Conservation (phyloP, 2,329 filamentous ascomycete species). For the Diaporthe eres region DNA sequence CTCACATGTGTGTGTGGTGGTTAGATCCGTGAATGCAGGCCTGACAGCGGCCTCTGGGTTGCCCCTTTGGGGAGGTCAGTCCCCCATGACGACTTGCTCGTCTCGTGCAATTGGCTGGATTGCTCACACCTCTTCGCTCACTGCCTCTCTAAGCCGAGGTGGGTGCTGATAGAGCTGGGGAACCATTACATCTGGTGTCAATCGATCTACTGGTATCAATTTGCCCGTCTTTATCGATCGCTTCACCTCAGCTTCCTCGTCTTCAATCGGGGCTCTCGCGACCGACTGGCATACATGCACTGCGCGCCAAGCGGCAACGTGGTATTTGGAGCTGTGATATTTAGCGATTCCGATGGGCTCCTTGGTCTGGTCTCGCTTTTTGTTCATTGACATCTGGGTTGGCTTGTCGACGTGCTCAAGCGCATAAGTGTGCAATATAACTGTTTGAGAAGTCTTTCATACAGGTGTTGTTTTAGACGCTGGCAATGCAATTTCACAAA, state of each 20-base stretch:
- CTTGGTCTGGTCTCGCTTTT: conserved; percentile 9
- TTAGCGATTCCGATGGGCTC: conserved; percentile 4
- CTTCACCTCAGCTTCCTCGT: not conserved
- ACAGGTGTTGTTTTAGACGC: conserved; percentile 25
- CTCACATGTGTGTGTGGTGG: conserved; percentile 8
- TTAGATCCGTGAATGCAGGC: conserved; percentile 40
- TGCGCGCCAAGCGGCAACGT: conserved; percentile 33
- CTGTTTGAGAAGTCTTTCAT: conserved; percentile 36
- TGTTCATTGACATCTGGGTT: not conserved
- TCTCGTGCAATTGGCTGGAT: conserved; percentile 36
- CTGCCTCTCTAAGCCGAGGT: conserved; percentile 40
- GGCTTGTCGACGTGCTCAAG: conserved; percentile 21
- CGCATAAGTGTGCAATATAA: conserved; percentile 37
- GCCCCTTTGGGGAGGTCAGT: conserved; percentile 41
- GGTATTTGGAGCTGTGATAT: conserved; percentile 6
- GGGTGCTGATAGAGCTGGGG: conserved; percentile 36
- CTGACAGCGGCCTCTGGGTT: conserved; percentile 37
- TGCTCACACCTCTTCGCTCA: conserved; percentile 26
- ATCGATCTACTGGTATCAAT: conserved; percentile 10
- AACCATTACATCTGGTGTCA: conserved; percentile 10
- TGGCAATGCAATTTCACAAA: conserved; percentile 28
- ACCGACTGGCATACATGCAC: not conserved
- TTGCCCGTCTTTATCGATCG: conserved; percentile 26
- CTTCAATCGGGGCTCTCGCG: not conserved
- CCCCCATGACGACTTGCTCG: conserved; percentile 35